Evolutionary conservation across 306 rosid genomes (phyloP), one percentile per base, ranked within the genome.

Genomic region (Vigna radiata): DNA sequence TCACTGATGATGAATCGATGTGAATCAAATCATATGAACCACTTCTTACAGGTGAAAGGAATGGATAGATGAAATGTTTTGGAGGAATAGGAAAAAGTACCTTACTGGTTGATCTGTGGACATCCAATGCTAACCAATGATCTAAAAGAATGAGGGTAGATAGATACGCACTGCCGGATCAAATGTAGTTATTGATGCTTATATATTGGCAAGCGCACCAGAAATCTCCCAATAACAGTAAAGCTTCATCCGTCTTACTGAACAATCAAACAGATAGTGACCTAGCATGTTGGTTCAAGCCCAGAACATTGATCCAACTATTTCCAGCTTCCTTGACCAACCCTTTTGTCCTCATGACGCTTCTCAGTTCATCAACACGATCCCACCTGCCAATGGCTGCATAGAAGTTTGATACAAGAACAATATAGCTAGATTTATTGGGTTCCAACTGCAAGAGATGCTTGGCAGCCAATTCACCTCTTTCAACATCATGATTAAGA

Each of bases 351-450:
- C 73, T 78, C 89, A 87, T 87, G 41, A 64, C 53, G 36, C 84
- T 77, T 83, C 94, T 85, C 71, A 89, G 13, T 50, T 89, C 82
- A 52, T 85, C 92, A 19, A 85, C 94, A 58, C 73, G 70, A 70
- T 86, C 87, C 91, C 93, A 88, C 84, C 79, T 89, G 67, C 84
- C 91, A 84, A 75, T 72, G 52, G 89, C 83, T 11, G 96, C 89
- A 79, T 86, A 91, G 78, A 77, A 90, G 46, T 90, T 90, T 12
- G 91, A 90, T 44, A 82, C 36, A 70, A 90, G 84, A 33, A 88
- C 87, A 56, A 80, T 16, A 73, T 69, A 83, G 69, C 85, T 86
- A 21, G 91, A 77, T 75, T 88, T 84, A 71, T 73, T 46, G 21
- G 91, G 85, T 77, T 90, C 91, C 68, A 85, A 73, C 71, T 83